These are phyloP conservation scores for Trypanosoma theileri DNA, from an alignment of 208 protist species.

Conservation along the genomic window DNA sequence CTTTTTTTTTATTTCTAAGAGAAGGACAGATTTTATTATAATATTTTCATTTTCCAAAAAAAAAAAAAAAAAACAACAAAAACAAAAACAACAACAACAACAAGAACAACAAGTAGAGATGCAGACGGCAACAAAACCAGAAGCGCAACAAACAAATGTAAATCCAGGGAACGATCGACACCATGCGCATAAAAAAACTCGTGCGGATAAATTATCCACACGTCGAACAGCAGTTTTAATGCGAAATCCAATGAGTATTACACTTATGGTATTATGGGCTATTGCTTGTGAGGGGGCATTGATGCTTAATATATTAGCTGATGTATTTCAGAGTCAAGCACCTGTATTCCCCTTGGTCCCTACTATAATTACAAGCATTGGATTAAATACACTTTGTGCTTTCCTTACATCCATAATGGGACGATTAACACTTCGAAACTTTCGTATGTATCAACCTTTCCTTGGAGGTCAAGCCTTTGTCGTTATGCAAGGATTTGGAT, in stretches of 20 bases:
- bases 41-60: too few species aligned
- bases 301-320: slow-evolving; percentile 54
- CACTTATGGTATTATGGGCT: slow-evolving; percentile 47
- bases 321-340: slow-evolving; percentile 63
- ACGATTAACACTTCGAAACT: slow-evolving; percentile 35
- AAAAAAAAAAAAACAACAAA: not conserved
- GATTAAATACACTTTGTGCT: slow-evolving; percentile 36
- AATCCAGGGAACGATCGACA: not conserved
- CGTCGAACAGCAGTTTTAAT: slow-evolving; percentile 12
- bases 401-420: slow-evolving; percentile 43
- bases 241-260: slow-evolving; percentile 35
- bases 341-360: slow-evolving; percentile 46
- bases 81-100: too few species aligned
- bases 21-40: too few species aligned
- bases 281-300: slow-evolving; percentile 37
- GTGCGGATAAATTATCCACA: not conserved
- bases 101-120: too few species aligned
- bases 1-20: too few species aligned
- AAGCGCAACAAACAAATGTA: not conserved
- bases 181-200: not conserved
- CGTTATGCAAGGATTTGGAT: slow-evolving; percentile 63
- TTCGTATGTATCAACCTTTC: slow-evolving; percentile 72
- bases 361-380: slow-evolving; percentile 36
- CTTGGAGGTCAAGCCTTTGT: slow-evolving; percentile 64
- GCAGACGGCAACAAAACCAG: not conserved